Percentiles rank a stretch among this genome's conserved stretches.
phyloP scores from a whole-genome alignment of 2,329 filamentous ascomycete species.

The Atkinsonella texensis region DNA sequence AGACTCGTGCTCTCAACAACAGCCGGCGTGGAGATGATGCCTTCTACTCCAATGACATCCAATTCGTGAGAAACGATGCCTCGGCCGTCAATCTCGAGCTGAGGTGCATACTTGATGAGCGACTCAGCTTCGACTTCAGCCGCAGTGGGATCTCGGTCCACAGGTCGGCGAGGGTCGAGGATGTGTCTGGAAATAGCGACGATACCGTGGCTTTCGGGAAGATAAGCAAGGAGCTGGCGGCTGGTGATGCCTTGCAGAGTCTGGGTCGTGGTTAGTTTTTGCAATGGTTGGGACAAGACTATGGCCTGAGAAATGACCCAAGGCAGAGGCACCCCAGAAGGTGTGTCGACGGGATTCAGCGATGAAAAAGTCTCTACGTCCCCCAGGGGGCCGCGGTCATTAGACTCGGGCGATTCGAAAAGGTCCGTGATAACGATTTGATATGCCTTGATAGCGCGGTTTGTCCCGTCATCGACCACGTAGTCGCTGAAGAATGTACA shows the following conservation, averaged over 20 bases:
- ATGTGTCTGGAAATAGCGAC: constrained; percentile 66
- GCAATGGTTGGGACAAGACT: constrained; percentile 68
- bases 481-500: constrained; percentile 67
- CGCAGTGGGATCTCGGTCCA: constrained; percentile 70
- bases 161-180: constrained; percentile 76
- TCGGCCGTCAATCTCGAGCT: constrained; percentile 73
- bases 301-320: constrained; percentile 71
- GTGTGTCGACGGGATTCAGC: constrained; percentile 50
- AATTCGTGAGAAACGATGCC: constrained; percentile 70
- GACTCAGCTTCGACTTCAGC: constrained; percentile 71
- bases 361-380: constrained; percentile 63
- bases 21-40: constrained; percentile 64
- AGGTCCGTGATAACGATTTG: constrained; percentile 79
- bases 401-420: constrained; percentile 72
- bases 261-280: constrained; percentile 69
- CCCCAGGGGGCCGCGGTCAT: constrained; percentile 73
- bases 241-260: constrained; percentile 87
- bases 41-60: constrained; percentile 63
- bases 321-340: constrained; percentile 49
- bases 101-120: constrained; percentile 60
- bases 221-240: constrained; percentile 66
- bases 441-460: constrained; percentile 63
- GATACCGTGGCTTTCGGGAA: constrained; percentile 62
- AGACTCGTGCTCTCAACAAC: constrained; percentile 85
- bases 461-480: constrained; percentile 38